Percentiles rank a stretch among this genome's conserved stretches.
These are phyloP conservation scores for Hyparrhenia diplandra DNA, from an alignment of 176 grass and related monocot genomes.

Conservation along the genomic window DNA sequence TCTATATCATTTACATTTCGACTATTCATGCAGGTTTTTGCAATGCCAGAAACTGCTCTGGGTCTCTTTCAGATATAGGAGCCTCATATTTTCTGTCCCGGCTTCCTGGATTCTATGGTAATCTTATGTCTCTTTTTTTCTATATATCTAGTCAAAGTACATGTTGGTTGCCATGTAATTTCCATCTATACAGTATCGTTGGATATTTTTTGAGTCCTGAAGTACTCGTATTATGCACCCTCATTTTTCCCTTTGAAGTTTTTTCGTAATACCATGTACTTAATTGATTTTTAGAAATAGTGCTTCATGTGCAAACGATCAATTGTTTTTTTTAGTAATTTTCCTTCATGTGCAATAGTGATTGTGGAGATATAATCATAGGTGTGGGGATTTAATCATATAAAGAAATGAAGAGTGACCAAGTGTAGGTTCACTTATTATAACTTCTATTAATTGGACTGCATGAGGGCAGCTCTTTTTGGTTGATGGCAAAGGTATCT, in stretches of 20 bases:
- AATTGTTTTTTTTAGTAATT: not conserved
- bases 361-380: not conserved
- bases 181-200: not conserved
- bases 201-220: slow-evolving; percentile 13
- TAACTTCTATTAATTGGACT: not conserved
- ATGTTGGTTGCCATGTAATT: not conserved
- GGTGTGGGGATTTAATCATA: no score
- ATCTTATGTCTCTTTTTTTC: slow-evolving; percentile 23
- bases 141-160: slow-evolving; percentile 13
- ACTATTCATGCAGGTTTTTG: slow-evolving; percentile 67
- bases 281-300: not conserved
- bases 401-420: not conserved
- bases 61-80: slow-evolving; percentile 92
- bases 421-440: not conserved
- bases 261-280: not conserved
- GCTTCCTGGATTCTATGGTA: slow-evolving; percentile 84
- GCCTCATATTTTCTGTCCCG: slow-evolving; percentile 92
- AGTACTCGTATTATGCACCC: not conserved
- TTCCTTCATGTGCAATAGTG: not conserved
- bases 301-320: not conserved
- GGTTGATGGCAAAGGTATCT: not conserved
- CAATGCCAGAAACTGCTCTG: slow-evolving; percentile 93
- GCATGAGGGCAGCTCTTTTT: slow-evolving; percentile 3
- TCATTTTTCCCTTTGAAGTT: not conserved
- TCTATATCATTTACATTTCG: slow-evolving; percentile 6